A percentile compares a stretch with the other conserved stretches of the same genome.
phyloP scores from a whole-genome alignment of 108 stramenopile genomes.

The Schizochytrium sp. region DNA sequence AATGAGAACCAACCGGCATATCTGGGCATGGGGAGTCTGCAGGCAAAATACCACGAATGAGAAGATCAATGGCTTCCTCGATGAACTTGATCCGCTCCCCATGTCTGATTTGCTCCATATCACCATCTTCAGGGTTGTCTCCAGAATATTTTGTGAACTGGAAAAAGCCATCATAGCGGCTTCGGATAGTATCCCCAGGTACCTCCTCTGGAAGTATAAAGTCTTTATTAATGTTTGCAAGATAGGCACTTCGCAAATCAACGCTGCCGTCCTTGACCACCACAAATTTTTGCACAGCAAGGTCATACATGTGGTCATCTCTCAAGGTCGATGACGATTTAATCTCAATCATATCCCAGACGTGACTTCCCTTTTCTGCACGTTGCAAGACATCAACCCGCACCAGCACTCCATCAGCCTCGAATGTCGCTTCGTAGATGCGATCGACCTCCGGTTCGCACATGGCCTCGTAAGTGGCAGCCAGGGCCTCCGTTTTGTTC shows the following conservation, averaged over 20 bases:
- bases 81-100: neutral
- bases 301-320: neutral
- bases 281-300: neutral
- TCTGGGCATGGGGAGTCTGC: neutral
- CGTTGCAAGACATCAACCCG: conserved; percentile 1
- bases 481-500: neutral
- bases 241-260: neutral
- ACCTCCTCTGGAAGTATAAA: neutral
- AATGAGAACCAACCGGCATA: neutral
- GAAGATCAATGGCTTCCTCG: neutral
- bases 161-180: neutral
- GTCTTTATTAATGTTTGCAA: neutral
- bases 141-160: too few species aligned
- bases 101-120: neutral
- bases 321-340: neutral
- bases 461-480: neutral
- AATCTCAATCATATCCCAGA: conserved; percentile 15
- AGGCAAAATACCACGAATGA: neutral
- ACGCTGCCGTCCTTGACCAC: neutral
- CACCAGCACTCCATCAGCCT: conserved; percentile 22
- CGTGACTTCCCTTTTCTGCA: neutral
- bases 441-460: neutral
- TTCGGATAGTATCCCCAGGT: neutral
- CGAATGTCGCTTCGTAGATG: conserved; percentile 1
- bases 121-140: neutral